These are phyloP conservation scores for Metschnikowia continentalis DNA, from an alignment of 805 yeast genomes.

Conservation along the genomic window DNA sequence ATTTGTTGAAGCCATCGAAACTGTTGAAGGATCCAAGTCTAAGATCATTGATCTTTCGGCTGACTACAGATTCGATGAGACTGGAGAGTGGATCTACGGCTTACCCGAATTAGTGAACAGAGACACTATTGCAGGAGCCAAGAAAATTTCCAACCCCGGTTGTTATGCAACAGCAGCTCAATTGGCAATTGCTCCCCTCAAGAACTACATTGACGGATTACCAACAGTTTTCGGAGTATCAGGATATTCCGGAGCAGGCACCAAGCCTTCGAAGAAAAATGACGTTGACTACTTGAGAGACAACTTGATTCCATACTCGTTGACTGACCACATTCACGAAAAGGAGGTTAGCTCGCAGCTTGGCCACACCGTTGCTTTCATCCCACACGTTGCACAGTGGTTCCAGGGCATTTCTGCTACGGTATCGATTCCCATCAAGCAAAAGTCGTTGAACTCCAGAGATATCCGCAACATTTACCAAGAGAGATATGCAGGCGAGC, in stretches of 20 bases:
- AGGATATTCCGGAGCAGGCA: conserved; percentile 99
- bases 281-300: conserved; percentile 70
- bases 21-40: conserved; percentile 57
- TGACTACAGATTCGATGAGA: conserved; percentile 88
- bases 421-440: conserved; percentile 79
- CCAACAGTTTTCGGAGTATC: conserved; percentile 94
- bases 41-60: conserved; percentile 93
- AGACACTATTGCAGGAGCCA: conserved; percentile 58
- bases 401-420: conserved; percentile 97
- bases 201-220: conserved; percentile 59
- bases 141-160: conserved; percentile 92
- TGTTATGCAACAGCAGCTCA: conserved; percentile 99
- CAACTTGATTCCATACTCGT: conserved; percentile 89
- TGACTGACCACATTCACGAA: conserved; percentile 97
- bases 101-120: conserved; percentile 87
- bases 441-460: conserved; percentile 63
- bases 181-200: conserved; percentile 82
- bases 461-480: conserved; percentile 82
- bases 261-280: conserved; percentile 96
- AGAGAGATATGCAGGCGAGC: conserved; percentile 83
- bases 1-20: conserved; percentile 74
- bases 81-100: conserved; percentile 90
- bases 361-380: conserved; percentile 77
- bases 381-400: conserved; percentile 99
- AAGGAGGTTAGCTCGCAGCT: conserved; percentile 81